Evolutionary conservation across 164 flowering plant species (phyloP).

Genomic region (Protea cynaroides): DNA sequence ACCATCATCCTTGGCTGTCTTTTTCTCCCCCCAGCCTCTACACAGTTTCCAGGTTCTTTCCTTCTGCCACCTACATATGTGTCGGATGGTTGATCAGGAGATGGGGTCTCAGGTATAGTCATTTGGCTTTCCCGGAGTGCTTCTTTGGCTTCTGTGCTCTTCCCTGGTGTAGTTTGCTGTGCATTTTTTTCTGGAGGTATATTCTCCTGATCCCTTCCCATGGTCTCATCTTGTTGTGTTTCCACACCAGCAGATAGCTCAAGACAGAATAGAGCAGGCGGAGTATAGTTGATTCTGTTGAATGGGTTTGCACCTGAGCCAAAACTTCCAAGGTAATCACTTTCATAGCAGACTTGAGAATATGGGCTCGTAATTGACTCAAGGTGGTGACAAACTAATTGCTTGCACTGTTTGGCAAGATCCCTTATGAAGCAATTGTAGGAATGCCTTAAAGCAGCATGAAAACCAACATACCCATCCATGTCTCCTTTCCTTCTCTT

Average conservation of each 20-base stretch:
- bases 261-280: constrained; percentile 39
- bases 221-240: constrained; percentile 24
- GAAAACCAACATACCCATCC: constrained; percentile 94
- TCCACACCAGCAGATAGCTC: constrained; percentile 58
- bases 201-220: constrained; percentile 60
- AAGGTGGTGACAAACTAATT: constrained; percentile 83
- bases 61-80: constrained; percentile 32
- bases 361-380: constrained; percentile 98
- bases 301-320: constrained; percentile 25
- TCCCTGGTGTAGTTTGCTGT: constrained; percentile 77
- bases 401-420: constrained; percentile 86
- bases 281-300: constrained; percentile 34
- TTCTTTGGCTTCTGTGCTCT: constrained; percentile 46
- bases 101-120: constrained; percentile 97
- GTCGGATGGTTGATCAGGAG: constrained; percentile 88
- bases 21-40: constrained; percentile 64
- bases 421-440: constrained; percentile 67
- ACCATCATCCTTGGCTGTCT: constrained; percentile 47
- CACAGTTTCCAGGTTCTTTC: constrained; percentile 57
- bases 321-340: constrained; percentile 37
- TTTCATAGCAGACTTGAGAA: constrained; percentile 75
- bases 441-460: constrained; percentile 77
- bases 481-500: constrained; percentile 48
- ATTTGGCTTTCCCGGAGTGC: constrained; percentile 66
- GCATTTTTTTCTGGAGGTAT: constrained; percentile 55